phyloP scores from a whole-genome alignment of 1,284 basidiomycete species.

The Blastosporella zonata region DNA sequence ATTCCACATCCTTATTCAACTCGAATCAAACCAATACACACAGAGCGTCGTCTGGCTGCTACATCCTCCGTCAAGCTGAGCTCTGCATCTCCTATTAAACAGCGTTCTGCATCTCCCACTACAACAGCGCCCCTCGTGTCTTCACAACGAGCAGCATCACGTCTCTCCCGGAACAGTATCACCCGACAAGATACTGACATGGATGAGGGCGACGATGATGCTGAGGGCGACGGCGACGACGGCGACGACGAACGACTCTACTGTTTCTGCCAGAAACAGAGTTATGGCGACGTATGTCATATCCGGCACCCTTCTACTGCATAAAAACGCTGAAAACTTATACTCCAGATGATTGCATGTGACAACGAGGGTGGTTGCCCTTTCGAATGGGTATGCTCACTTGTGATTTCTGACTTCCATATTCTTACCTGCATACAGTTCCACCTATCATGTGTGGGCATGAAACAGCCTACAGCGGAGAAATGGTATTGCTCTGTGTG shows the following conservation, averaged over 20 bases:
- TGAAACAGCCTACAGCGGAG: slow-evolving; percentile 42
- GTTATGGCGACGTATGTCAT: slow-evolving; percentile 42
- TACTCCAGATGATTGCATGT: slow-evolving; percentile 45
- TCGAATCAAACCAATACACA: not conserved
- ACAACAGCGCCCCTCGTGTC: slow-evolving; percentile 25
- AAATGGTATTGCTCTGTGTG: slow-evolving; percentile 46
- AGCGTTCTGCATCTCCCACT: slow-evolving; percentile 39
- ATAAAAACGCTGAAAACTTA: slow-evolving; percentile 1
- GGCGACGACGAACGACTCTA: slow-evolving; percentile 42
- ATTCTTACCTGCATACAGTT: slow-evolving; percentile 26
- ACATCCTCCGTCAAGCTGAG: slow-evolving; percentile 35
- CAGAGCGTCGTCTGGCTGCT: slow-evolving; percentile 37
- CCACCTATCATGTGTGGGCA: slow-evolving; percentile 42
- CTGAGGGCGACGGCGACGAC: slow-evolving; percentile 36
- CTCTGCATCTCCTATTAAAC: slow-evolving; percentile 33
- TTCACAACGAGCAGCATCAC: slow-evolving; percentile 34
- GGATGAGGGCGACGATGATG: slow-evolving; percentile 29
- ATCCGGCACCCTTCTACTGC: not conserved
- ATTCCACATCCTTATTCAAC: not conserved
- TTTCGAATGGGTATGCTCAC: slow-evolving; percentile 42
- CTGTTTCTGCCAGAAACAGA: slow-evolving; percentile 48
- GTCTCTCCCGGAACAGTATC: slow-evolving; percentile 38
- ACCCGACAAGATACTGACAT: slow-evolving; percentile 25
- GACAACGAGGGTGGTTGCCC: slow-evolving; percentile 44
- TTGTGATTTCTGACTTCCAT: not conserved